Conservation (phyloP, 73 alveolate genomes). For the Symbiodinium pilosum region DNA sequence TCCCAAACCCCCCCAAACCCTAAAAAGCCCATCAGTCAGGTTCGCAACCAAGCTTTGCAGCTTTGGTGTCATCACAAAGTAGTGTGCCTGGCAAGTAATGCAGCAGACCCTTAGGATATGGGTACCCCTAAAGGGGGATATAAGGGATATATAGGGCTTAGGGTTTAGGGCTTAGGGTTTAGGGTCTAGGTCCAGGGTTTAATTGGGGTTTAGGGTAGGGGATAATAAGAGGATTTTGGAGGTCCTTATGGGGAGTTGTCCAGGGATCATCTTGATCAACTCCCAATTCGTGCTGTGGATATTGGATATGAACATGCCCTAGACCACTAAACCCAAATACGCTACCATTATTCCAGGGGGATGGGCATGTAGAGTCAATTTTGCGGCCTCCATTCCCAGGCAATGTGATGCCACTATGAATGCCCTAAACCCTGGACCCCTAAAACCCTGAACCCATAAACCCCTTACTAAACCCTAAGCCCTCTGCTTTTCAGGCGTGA, state of each 20-base stretch:
- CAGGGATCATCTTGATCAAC: background rate
- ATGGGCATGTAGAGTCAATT: no score
- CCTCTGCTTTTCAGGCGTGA: no score
- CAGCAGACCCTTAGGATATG: background rate
- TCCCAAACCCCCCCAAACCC: background rate
- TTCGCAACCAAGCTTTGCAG: background rate
- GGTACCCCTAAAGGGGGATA: background rate
- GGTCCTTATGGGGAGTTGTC: background rate
- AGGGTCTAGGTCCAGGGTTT: background rate
- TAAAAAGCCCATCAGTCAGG: background rate
- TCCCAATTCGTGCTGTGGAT: no score
- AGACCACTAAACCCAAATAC: no score
- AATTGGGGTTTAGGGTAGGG: background rate
- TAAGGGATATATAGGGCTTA: background rate
- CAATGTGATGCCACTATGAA: no score
- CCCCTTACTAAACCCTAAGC: no score
- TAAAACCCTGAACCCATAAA: no score
- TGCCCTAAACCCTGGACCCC: no score
- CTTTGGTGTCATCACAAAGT: conserved; percentile 44
- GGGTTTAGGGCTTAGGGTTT: background rate
- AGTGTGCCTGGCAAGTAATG: background rate
- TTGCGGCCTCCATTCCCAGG: no score
- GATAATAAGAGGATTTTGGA: background rate
- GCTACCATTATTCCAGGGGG: no score
- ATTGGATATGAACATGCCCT: no score